These are phyloP conservation scores for Boletus nobilissimus DNA, from an alignment of 1,284 basidiomycete species.

Conservation along the genomic window DNA sequence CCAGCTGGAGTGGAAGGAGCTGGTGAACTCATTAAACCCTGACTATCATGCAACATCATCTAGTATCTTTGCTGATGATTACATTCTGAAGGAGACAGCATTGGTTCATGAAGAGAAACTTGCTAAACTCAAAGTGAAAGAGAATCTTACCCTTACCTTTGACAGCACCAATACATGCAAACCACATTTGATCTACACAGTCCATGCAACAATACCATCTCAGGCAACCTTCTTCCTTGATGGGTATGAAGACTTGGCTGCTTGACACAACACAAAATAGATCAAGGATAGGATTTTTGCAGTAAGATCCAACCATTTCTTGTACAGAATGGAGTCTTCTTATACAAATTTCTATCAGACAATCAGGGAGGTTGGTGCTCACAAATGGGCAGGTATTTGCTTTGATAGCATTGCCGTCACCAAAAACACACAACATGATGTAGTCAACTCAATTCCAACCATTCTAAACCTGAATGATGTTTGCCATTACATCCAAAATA, in stretches of 20 bases:
- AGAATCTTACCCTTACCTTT: slow-evolving; percentile 1
- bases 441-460: background rate
- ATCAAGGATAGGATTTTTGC: background rate
- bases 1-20: background rate
- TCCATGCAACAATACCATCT: background rate
- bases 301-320: too few relatives aligned
- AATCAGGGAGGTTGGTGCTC: background rate
- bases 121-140: background rate
- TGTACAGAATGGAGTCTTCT: too few relatives aligned
- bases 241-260: background rate
- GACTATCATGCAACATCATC: background rate
- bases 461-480: background rate
- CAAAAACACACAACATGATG: background rate
- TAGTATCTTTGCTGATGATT: background rate
- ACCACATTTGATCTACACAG: background rate
- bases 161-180: background rate
- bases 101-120: background rate
- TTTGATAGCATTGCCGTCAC: background rate
- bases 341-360: background rate
- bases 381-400: background rate
- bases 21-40: background rate
- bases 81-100: background rate
- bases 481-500: background rate
- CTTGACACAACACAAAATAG: background rate
- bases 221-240: background rate